Percentiles rank a stretch among this genome's conserved stretches.
phyloP scores from a whole-genome alignment of 805 yeast species.

The Saccharomycopsis vini region DNA sequence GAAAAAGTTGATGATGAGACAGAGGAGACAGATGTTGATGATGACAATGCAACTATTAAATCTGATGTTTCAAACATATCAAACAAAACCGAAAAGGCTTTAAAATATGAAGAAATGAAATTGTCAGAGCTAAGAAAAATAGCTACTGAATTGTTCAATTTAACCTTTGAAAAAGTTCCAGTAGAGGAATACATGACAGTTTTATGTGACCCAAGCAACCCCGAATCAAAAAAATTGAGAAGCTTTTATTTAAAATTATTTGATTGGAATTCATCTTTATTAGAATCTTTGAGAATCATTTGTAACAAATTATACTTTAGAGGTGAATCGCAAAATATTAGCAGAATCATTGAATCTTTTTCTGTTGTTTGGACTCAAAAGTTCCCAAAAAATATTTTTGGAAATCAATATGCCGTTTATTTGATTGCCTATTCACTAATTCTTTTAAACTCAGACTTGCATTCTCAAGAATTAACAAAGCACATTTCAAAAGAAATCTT shows the following conservation, averaged over 20 bases:
- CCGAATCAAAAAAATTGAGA: conserved; percentile 16
- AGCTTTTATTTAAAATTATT: conserved; percentile 14
- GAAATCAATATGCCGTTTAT: conserved; percentile 43
- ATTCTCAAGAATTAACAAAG: conserved; percentile 30
- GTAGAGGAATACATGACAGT: conserved; percentile 18
- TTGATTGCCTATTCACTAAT: conserved; percentile 44
- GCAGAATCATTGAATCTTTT: conserved; percentile 63
- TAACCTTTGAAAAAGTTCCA: conserved; percentile 12
- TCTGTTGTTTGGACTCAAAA: conserved; percentile 15
- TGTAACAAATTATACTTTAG: conserved; percentile 83
- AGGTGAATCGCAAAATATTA: conserved; percentile 96
- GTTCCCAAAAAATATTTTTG: conserved; percentile 28
- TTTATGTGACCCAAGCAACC: conserved; percentile 16
- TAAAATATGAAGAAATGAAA: conserved; percentile 17
- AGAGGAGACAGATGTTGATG: conserved; percentile 5
- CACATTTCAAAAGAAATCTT: conserved; percentile 26
- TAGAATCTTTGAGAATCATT: conserved; percentile 48
- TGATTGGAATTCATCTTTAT: conserved; percentile 11
- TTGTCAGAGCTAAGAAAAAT: conserved; percentile 8
- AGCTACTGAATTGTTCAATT: conserved; percentile 13
- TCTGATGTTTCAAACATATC: conserved; percentile 9
- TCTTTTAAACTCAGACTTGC: conserved; percentile 46
- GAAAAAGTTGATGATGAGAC: not conserved
- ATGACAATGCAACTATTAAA: conserved; percentile 12
- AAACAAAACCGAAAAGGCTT: conserved; percentile 18